phyloP scores from a whole-genome alignment of 2,329 filamentous ascomycete species.

The Pseudofabraea citricarpa region DNA sequence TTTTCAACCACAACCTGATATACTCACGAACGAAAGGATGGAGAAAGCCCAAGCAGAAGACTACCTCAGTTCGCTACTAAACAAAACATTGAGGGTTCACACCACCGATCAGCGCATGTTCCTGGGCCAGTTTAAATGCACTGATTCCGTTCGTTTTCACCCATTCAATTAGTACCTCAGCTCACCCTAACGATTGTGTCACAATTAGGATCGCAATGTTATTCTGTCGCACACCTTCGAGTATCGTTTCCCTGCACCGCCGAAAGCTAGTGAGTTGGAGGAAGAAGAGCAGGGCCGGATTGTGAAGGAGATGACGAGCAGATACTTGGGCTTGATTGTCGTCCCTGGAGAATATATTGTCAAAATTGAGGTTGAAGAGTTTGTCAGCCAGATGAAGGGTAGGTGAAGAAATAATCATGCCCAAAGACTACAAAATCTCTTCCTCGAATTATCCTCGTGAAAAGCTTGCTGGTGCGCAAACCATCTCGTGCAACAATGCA shows the following conservation, averaged over 20 bases:
- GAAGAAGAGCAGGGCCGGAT: conserved; percentile 34
- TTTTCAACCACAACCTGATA: no score
- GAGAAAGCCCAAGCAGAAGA: conserved; percentile 44
- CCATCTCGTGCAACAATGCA: no score
- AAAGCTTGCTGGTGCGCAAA: no score
- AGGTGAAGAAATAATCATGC: conserved; percentile 2
- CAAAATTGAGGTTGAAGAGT: conserved; percentile 85
- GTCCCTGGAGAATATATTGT: conserved; percentile 81
- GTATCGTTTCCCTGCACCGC: conserved; percentile 68
- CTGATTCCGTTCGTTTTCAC: conserved; percentile 66
- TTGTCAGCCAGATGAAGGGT: conserved; percentile 39
- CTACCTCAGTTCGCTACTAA: conserved; percentile 64
- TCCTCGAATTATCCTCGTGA: no score
- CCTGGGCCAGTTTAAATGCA: conserved; percentile 88
- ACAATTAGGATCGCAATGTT: conserved; percentile 74
- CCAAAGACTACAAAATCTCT: no score
- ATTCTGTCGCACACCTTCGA: conserved; percentile 84
- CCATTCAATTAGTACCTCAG: conserved; percentile 1
- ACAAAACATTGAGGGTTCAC: conserved; percentile 73
- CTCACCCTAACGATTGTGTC: no score
- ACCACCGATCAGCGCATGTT: conserved; percentile 85
- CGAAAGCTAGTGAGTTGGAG: conserved; percentile 36
- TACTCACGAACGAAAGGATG: no score
- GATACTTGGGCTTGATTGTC: conserved; percentile 85
- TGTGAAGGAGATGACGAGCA: conserved; percentile 70